Evolutionary conservation across 208 protist species (phyloP), one percentile per base, ranked within the genome.

Genomic region (Crithidia thermophila): DNA sequence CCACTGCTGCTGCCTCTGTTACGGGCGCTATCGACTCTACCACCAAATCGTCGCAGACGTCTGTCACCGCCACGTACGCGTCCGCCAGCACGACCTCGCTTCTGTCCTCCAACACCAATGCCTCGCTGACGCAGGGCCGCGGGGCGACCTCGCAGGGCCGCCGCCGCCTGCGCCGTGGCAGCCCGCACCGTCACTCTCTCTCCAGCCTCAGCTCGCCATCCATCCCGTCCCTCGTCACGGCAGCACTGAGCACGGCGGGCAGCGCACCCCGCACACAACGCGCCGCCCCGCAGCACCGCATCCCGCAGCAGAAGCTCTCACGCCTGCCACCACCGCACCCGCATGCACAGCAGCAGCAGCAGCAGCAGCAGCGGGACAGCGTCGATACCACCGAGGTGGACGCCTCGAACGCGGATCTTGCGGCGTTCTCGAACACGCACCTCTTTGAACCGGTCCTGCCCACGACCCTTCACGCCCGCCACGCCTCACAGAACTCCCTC

Each of bases 401-500:
- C 3, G 20, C n/a, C 6, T 21, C 27, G 4, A 28, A 21, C 10
- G 47, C 47, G 14, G 27, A 53, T 3, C 27, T 34, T 21, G 27
- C 47, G 3, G 27, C 20, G 7, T 53, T 59, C 31, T 31, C 52
- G 10, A 59, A 25, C 18, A 30, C 42, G n/a, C 30, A 21, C 4
- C n/a, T 49, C 1, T 63, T 63, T 39, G 28, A 28, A 3, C 39
- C 57, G 39, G 53, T 64, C 45, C 43, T 64, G 28, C 58, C 58
- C 7, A 21, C 43, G 0, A 34, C 43, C 11, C 58, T 64, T 8
- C 11, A 27, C 13, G 4, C 33, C 4, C 43, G 58, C 4, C 37
- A 21, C 33, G 3, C 25, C 4, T 53, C 58, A 30, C 43, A 33
- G 14, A 20, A 16, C 9, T 64, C 58, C 20, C 43, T 53, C 27